These are phyloP conservation scores for Fusarium coffeatum DNA, from an alignment of 2,329 filamentous ascomycete genomes.

Conservation along the genomic window DNA sequence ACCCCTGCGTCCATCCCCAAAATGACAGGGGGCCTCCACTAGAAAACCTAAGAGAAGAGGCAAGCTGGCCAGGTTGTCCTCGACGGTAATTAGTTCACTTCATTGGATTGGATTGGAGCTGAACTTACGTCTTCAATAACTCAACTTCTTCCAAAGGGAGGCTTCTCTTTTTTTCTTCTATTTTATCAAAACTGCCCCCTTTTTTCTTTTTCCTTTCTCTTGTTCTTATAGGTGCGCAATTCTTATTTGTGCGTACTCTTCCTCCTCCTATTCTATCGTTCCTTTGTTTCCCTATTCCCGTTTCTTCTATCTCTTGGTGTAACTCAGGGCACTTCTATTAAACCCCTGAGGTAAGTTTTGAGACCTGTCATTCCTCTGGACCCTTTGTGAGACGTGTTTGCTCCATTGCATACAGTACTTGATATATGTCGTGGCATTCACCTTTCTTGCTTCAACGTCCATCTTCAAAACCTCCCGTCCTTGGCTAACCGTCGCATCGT, in stretches of 20 bases:
- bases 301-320: slow-evolving; percentile 20
- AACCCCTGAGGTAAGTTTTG: slow-evolving; percentile 45
- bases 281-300: slow-evolving; percentile 38
- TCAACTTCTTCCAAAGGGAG: slow-evolving; percentile 39
- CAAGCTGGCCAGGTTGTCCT: slow-evolving; percentile 47
- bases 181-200: slow-evolving; percentile 20
- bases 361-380: slow-evolving; percentile 28
- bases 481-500: slow-evolving; percentile 36
- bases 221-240: slow-evolving; percentile 35
- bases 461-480: neutral
- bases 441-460: neutral
- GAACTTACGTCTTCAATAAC: slow-evolving; percentile 34
- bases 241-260: slow-evolving; percentile 26
- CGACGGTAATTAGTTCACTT: slow-evolving; percentile 24
- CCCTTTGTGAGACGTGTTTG: slow-evolving; percentile 27
- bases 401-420: neutral
- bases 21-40: slow-evolving; percentile 18
- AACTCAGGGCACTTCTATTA: slow-evolving; percentile 20
- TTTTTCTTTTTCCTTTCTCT: slow-evolving; percentile 26
- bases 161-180: slow-evolving; percentile 31
- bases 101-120: slow-evolving; percentile 1
- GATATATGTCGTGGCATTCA: neutral
- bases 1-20: slow-evolving; percentile 43
- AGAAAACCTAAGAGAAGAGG: slow-evolving; percentile 26
- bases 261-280: slow-evolving; percentile 39